A percentile compares a stretch with the other conserved stretches of the same genome.
phyloP scores from a whole-genome alignment of 805 yeast species.

The Ogataea minuta region DNA sequence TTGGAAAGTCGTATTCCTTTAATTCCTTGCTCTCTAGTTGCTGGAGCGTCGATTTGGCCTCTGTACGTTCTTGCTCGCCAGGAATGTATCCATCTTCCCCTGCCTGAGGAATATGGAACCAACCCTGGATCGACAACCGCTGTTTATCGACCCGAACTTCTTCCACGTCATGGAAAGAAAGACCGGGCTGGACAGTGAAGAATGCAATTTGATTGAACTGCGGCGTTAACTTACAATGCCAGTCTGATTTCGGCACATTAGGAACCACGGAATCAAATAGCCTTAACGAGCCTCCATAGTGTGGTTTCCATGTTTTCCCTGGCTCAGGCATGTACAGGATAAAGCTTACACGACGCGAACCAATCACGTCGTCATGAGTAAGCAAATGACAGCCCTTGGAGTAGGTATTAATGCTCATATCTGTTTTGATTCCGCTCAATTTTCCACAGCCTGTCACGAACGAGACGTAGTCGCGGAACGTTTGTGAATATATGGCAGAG shows the following conservation, averaged over 20 bases:
- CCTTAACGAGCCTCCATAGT: constrained; percentile 91
- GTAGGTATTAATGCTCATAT: constrained; percentile 88
- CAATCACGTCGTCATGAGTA: constrained; percentile 97
- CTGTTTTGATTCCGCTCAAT: constrained; percentile 86
- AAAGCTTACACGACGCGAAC: constrained; percentile 88
- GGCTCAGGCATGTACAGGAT: constrained; percentile 93
- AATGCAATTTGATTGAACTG: constrained; percentile 96
- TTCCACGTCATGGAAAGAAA: constrained; percentile 96
- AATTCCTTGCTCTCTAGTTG: constrained; percentile 74
- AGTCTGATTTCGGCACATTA: constrained; percentile 86
- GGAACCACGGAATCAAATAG: constrained; percentile 83
- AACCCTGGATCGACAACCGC: constrained; percentile 91
- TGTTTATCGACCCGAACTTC: constrained; percentile 92
- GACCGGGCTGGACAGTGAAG: constrained; percentile 94
- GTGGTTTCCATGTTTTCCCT: constrained; percentile 81
- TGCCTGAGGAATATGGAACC: constrained; percentile 96
- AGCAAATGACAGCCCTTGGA: constrained; percentile 90
- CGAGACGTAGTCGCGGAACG: constrained; percentile 76
- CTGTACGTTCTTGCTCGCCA: constrained; percentile 80
- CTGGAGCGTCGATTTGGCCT: constrained; percentile 72
- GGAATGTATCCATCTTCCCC: constrained; percentile 85
- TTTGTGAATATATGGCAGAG: constrained; percentile 82
- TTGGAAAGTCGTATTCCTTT: constrained; percentile 81
- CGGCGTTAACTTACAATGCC: constrained; percentile 68
- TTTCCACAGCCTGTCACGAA: constrained; percentile 84